These are phyloP conservation scores for Naganishia onofrii DNA, from an alignment of 768 basidiomycete genomes.

Conservation along the genomic window DNA sequence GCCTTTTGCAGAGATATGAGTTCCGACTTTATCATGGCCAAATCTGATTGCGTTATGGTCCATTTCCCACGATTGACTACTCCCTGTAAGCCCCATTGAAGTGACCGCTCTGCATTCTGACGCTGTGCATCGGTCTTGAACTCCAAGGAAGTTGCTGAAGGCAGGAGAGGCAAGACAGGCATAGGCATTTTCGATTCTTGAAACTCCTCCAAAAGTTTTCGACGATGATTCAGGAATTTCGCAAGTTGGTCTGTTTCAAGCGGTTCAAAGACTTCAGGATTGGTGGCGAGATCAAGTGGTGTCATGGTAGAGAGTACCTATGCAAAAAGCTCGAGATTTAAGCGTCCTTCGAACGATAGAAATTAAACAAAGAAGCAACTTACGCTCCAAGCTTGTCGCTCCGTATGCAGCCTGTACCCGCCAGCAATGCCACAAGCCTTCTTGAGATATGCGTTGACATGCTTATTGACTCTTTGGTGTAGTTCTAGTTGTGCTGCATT, in stretches of 20 bases:
- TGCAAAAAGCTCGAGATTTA: neutral
- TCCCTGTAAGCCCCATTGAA: slow-evolving; percentile 4
- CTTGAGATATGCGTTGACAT: slow-evolving; percentile 13
- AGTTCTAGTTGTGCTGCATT: neutral
- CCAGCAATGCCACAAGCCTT: slow-evolving; percentile 16
- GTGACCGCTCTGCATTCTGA: neutral
- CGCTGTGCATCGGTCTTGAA: neutral
- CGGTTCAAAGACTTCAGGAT: slow-evolving; percentile 20
- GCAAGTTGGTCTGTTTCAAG: slow-evolving; percentile 15
- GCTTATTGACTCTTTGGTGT: slow-evolving; percentile 11
- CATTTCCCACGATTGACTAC: slow-evolving; percentile 2
- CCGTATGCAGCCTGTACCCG: neutral
- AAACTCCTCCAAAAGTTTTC: neutral
- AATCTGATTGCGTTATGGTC: slow-evolving; percentile 3
- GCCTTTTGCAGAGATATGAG: neutral
- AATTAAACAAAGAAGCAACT: neutral
- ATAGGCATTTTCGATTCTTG: slow-evolving; percentile 1
- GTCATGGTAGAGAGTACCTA: neutral
- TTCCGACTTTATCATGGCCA: slow-evolving; percentile 9
- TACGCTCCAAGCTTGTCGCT: slow-evolving; percentile 1
- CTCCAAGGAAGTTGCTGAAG: neutral
- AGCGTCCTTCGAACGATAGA: neutral
- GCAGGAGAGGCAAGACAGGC: neutral
- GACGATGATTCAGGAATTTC: slow-evolving; percentile 10
- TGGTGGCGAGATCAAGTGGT: neutral